These are phyloP conservation scores for Trichomonascaceae sp. DNA, from an alignment of 1,139 yeast species.

Conservation along the genomic window DNA sequence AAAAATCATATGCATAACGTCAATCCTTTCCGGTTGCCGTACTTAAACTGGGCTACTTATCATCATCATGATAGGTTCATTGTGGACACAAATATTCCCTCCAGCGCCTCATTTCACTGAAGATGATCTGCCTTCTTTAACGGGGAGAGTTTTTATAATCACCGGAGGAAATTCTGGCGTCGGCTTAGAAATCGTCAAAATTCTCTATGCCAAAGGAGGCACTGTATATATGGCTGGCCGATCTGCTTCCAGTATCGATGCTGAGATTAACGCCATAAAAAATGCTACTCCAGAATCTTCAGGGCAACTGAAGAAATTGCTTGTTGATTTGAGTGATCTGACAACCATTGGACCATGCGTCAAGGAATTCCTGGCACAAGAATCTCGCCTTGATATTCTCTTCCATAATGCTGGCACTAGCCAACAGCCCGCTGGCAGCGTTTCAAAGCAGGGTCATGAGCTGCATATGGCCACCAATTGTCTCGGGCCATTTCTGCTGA, in stretches of 20 bases:
- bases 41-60: no score
- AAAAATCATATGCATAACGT: no score
- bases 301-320: slow-evolving; percentile 10
- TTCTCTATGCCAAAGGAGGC: slow-evolving; percentile 24
- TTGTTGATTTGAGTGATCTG: slow-evolving; percentile 43
- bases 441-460: slow-evolving; percentile 44
- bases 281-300: slow-evolving; percentile 20
- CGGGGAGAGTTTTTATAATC: slow-evolving; percentile 34
- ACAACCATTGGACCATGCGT: slow-evolving; percentile 41
- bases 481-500: slow-evolving; percentile 46
- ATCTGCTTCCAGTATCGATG: slow-evolving; percentile 17
- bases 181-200: slow-evolving; percentile 23
- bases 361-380: slow-evolving; percentile 27
- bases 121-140: slow-evolving; percentile 17
- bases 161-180: slow-evolving; percentile 31
- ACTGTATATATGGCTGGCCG: slow-evolving; percentile 28
- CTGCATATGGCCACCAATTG: slow-evolving; percentile 47
- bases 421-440: slow-evolving; percentile 37
- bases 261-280: slow-evolving; percentile 16
- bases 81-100: slow-evolving; percentile 1
- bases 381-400: slow-evolving; percentile 27
- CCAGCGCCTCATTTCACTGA: slow-evolving; percentile 5
- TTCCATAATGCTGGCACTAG: slow-evolving; percentile 42
- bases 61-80: neutral
- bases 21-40: no score